Conservation (phyloP, 1,284 basidiomycete genomes). For the Fistulinella cinereoalba region DNA sequence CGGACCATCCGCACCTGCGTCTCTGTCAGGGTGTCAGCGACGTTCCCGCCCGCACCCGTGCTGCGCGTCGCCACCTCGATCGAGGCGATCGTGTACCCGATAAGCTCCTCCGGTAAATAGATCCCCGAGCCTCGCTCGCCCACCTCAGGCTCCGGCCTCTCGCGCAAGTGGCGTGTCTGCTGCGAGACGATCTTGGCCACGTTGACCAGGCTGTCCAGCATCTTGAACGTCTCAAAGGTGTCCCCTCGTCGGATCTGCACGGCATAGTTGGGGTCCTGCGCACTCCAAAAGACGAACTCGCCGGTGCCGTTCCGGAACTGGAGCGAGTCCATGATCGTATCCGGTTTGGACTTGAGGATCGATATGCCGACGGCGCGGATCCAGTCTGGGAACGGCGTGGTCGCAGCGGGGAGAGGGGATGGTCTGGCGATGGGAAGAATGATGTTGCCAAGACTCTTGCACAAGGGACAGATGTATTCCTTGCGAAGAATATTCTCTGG, state of each 20-base stretch:
- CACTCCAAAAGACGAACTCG: slow-evolving; percentile 82
- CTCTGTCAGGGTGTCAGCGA: slow-evolving; percentile 77
- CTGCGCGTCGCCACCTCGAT: slow-evolving; percentile 83
- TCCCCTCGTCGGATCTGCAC: slow-evolving; percentile 52
- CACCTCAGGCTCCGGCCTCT: slow-evolving; percentile 67
- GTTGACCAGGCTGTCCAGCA: slow-evolving; percentile 75
- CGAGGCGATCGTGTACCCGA: slow-evolving; percentile 85
- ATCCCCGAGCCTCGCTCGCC: slow-evolving; percentile 74
- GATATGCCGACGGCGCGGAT: slow-evolving; percentile 77
- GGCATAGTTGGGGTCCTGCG: slow-evolving; percentile 69
- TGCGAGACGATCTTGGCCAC: slow-evolving; percentile 67
- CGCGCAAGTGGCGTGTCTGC: slow-evolving; percentile 72
- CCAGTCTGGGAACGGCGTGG: slow-evolving; percentile 73
- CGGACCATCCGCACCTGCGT: slow-evolving; percentile 75
- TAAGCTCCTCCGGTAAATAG: slow-evolving; percentile 85
- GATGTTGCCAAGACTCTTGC: slow-evolving; percentile 95
- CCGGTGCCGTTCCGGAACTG: slow-evolving; percentile 77
- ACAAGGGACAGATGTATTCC: slow-evolving; percentile 98
- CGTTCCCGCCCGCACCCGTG: slow-evolving; percentile 46
- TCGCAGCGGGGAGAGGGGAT: slow-evolving; percentile 47
- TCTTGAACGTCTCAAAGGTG: slow-evolving; percentile 61
- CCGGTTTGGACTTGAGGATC: slow-evolving; percentile 76
- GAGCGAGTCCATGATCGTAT: slow-evolving; percentile 62
- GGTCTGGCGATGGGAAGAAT: slow-evolving; percentile 78
- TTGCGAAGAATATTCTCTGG: slow-evolving; percentile 90